Conservation (phyloP, 257 asterid species). For the Paulownia fortunei region DNA sequence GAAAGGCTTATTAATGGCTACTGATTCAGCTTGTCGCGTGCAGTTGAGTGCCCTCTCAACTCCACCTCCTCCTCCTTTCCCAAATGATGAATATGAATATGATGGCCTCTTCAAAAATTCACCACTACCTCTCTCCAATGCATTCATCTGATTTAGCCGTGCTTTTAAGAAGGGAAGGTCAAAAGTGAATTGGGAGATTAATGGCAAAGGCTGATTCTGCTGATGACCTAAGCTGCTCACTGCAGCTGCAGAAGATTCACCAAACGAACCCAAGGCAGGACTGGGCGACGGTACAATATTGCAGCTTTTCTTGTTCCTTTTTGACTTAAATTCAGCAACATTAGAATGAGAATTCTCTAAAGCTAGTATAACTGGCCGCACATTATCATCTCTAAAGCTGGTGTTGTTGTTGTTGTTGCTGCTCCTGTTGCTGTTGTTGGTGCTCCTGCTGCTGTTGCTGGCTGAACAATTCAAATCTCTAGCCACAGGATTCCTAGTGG, state of each 20-base stretch:
- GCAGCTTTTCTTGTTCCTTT: constrained; percentile 57
- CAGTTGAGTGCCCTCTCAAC: neutral
- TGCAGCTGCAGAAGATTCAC: too few relatives aligned
- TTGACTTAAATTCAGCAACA: constrained; percentile 40
- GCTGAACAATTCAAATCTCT: constrained; percentile 13
- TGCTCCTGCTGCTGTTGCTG: neutral
- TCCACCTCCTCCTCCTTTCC: too few relatives aligned
- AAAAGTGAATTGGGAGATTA: constrained; percentile 51
- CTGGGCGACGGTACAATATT: too few relatives aligned
- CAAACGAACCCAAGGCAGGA: too few relatives aligned
- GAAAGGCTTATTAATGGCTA: neutral
- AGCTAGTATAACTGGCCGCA: constrained; percentile 68
- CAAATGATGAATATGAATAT: neutral
- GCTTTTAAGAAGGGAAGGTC: constrained; percentile 73
- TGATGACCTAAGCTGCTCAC: constrained; percentile 10
- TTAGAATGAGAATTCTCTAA: constrained; percentile 58
- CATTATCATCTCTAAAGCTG: constrained; percentile 25
- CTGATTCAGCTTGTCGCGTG: neutral
- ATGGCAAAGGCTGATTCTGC: constrained; percentile 1
- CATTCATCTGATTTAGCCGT: constrained; percentile 55
- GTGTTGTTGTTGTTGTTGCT: too few relatives aligned
- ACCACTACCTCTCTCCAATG: too few relatives aligned
- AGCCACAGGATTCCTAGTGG: too few relatives aligned
- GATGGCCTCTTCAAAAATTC: too few relatives aligned
- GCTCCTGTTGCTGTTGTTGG: neutral